Evolutionary conservation across 495 filamentous ascomycete genomes (phyloP).

Genomic region (Collariella sp.): DNA sequence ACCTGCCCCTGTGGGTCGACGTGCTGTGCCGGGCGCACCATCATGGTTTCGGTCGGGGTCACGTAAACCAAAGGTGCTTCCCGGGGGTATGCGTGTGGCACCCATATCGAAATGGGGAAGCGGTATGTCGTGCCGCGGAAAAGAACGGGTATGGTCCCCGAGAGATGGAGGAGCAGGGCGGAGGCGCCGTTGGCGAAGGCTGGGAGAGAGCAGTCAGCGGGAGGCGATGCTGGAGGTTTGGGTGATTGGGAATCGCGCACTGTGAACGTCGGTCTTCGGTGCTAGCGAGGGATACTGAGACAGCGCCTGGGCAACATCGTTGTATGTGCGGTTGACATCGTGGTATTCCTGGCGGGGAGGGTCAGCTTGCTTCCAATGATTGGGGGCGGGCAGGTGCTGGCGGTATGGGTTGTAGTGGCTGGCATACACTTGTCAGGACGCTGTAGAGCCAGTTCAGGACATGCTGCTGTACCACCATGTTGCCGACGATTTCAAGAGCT

Average conservation of each 20-base stretch:
- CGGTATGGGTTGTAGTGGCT: not conserved
- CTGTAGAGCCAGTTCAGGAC: constrained; percentile 93
- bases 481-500: constrained; percentile 22
- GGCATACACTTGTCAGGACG: constrained; percentile 65
- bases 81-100: constrained; percentile 85
- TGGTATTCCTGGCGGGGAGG: constrained; percentile 65
- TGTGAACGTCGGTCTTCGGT: constrained; percentile 94
- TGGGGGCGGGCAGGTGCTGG: no score
- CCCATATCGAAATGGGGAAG: constrained; percentile 88
- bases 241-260: constrained; percentile 40
- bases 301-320: constrained; percentile 76
- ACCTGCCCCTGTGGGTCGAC: constrained; percentile 89
- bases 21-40: constrained; percentile 84
- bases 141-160: constrained; percentile 74
- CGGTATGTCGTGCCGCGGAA: constrained; percentile 87
- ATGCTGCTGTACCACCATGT: constrained; percentile 76
- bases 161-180: constrained; percentile 77
- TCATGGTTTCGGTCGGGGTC: constrained; percentile 79
- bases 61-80: constrained; percentile 83
- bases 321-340: constrained; percentile 85
- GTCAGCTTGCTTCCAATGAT: constrained; percentile 7
- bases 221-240: not conserved
- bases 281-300: constrained; percentile 74
- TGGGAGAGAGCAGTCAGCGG: constrained; percentile 26
- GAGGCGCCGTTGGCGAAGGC: constrained; percentile 84